Base-by-base conservation (phyloP, 768 basidiomycete genomes). In the Xanthoconium stramineum region DNA sequence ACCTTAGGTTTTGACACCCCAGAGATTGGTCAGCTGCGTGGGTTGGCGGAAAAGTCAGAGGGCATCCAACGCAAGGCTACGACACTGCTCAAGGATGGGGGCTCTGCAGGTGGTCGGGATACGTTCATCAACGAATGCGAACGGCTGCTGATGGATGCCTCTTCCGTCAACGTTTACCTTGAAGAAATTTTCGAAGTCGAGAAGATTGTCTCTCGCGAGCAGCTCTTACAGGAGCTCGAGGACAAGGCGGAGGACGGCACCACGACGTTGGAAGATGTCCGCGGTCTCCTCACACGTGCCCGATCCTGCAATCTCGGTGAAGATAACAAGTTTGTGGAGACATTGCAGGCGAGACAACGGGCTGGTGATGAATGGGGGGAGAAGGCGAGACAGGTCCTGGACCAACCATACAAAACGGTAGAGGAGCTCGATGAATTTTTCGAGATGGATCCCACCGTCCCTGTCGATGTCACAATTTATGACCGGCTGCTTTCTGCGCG, bases 1-100 rank as follows among this genome's bases (percentile, higher is more conserved):
- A 76, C 71, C 10, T 80, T 97, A 14, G 91, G 92, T 0, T 97
- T 97, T 62, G 92, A 96, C 58, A 82, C 85, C 45, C 81, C 82
- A 6, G 94, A 97, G 71, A 86, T 93, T 30, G 73, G 67, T 13
- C 66, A 73, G 6, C 79, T 92, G 30, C 77, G 75, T 46, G 69
- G 64, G 15, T 73, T 91, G 38, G 83, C 80, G 8, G 72, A 79
- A 45, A 81, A 83, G 56, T 85, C 89, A 6, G 86, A 91, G 63
- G 82, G 84, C 37, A 80, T 81, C 46, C 84, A 81, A 62, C 63
- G 68, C 47, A 82, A 81, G 67, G 88, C 89, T 7, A 68, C 70
- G 14, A 60, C 68, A 9, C 68, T 91, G 11, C 78, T 92, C 47
- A 68, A 71, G 42, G 69, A 79, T 2, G 74, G 75, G 1, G 66